Evolutionary conservation across 805 yeast genomes (phyloP).

Genomic region (Cyberlindnera japonica): DNA sequence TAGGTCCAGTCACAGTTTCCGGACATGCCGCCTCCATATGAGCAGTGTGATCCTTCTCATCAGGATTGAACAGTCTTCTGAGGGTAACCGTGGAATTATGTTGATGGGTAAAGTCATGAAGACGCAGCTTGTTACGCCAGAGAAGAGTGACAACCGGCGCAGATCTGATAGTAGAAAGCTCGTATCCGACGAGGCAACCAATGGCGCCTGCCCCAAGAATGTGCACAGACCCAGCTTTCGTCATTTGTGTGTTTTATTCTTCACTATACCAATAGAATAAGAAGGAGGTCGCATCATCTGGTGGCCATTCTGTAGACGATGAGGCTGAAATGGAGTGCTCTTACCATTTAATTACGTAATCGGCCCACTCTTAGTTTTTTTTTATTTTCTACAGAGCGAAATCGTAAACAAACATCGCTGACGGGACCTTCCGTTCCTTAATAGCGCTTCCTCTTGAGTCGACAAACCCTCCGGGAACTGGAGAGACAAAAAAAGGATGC

Average conservation of each 20-base stretch:
- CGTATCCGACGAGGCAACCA: conserved; percentile 27
- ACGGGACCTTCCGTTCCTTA: not conserved
- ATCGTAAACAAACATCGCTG: conserved; percentile 9
- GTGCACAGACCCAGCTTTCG: conserved; percentile 13
- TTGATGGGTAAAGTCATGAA: conserved; percentile 16
- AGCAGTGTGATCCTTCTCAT: conserved; percentile 7
- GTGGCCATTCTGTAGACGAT: too few species aligned
- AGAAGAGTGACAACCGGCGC: conserved; percentile 21
- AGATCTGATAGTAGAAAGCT: conserved; percentile 19
- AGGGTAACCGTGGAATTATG: conserved; percentile 18
- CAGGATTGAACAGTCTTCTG: conserved; percentile 22
- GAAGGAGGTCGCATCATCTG: too few species aligned
- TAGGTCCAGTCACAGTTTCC: conserved; percentile 26
- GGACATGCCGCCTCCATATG: conserved; percentile 14
- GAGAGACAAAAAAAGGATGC: conserved; percentile 16
- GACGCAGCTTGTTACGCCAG: conserved; percentile 22
- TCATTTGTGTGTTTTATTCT: conserved; percentile 7
- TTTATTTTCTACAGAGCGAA: conserved; percentile 2
- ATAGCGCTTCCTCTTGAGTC: not conserved
- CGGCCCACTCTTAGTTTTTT: not conserved
- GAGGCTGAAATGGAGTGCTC: too few species aligned
- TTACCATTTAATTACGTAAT: not conserved
- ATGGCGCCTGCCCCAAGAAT: conserved; percentile 29
- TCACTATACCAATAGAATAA: not conserved
- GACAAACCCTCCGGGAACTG: too few species aligned